phyloP scores from a whole-genome alignment of 345 rosid species.

The Excoecaria cochinchinensis region DNA sequence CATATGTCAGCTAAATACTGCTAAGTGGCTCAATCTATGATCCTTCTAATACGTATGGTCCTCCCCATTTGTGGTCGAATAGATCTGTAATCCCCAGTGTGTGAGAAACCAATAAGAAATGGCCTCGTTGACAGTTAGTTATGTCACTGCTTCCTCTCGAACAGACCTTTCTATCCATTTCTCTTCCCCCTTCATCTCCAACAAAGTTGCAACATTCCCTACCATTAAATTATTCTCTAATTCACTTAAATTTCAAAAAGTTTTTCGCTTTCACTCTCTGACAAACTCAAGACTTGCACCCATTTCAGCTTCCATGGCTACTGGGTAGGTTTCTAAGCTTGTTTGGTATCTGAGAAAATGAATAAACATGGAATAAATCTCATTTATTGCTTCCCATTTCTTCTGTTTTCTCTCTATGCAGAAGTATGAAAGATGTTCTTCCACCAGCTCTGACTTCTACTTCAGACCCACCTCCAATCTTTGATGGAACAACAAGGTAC shows the following conservation, averaged over 20 bases:
- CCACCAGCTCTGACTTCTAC: conserved; percentile 64
- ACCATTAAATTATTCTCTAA: not conserved
- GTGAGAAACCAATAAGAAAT: not conserved
- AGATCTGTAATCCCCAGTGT: not conserved
- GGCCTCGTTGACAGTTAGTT: conserved; percentile 1
- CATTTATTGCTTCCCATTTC: not conserved
- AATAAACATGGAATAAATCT: not conserved
- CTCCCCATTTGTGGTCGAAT: too few relatives aligned
- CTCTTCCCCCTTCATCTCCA: not conserved
- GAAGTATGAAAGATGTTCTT: conserved; percentile 45
- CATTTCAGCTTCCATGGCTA: conserved; percentile 23
- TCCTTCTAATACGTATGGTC: too few relatives aligned
- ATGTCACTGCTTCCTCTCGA: not conserved
- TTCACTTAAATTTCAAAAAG: conserved; percentile 12
- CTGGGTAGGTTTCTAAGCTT: conserved; percentile 21
- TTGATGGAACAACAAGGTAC: conserved; percentile 80
- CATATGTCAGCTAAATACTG: too few relatives aligned
- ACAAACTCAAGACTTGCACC: conserved; percentile 10
- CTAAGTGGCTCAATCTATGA: too few relatives aligned
- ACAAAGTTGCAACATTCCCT: not conserved
- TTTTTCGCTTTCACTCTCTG: not conserved
- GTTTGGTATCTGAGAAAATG: conserved; percentile 2
- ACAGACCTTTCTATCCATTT: not conserved
- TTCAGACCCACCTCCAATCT: conserved; percentile 63
- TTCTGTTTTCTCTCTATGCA: conserved; percentile 12